Evolutionary conservation across 2,329 filamentous ascomycete species (phyloP).

Genomic region (Ramularia endophylla): DNA sequence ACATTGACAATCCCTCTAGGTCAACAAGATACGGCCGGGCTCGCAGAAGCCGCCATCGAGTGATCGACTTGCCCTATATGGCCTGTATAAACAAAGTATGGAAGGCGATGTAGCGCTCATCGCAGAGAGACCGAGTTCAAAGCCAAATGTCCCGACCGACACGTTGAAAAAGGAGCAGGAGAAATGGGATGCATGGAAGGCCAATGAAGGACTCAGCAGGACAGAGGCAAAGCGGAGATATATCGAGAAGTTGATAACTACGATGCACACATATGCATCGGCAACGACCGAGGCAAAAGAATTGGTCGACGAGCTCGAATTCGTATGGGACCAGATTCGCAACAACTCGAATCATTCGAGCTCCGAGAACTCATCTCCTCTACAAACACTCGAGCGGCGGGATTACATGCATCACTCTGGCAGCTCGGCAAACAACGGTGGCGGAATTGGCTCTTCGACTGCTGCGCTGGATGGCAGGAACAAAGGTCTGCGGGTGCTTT

Average conservation of each 20-base stretch:
- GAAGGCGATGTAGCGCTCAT: slow-evolving; percentile 94
- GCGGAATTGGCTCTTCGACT: slow-evolving; percentile 20
- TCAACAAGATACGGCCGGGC: slow-evolving; percentile 95
- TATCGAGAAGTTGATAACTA: slow-evolving; percentile 88
- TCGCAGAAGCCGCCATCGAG: slow-evolving; percentile 78
- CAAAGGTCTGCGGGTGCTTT: slow-evolving; percentile 53
- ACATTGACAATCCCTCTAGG: too few relatives aligned
- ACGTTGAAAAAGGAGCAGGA: slow-evolving; percentile 33
- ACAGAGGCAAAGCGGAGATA: slow-evolving; percentile 94
- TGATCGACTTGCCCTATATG: slow-evolving; percentile 89
- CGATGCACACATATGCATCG: slow-evolving; percentile 92
- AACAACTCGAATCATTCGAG: slow-evolving; percentile 47
- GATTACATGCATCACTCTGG: slow-evolving; percentile 25
- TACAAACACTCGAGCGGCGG: slow-evolving; percentile 29
- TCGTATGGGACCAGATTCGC: slow-evolving; percentile 98
- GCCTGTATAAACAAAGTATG: slow-evolving; percentile 98
- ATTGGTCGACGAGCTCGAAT: slow-evolving; percentile 90
- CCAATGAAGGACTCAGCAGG: slow-evolving; percentile 72
- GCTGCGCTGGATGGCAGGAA: slow-evolving; percentile 23
- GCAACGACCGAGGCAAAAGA: slow-evolving; percentile 78
- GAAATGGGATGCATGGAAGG: slow-evolving; percentile 82
- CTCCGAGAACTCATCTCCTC: slow-evolving; percentile 26
- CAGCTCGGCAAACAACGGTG: slow-evolving; percentile 21
- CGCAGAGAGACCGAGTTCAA: slow-evolving; percentile 67
- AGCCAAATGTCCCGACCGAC: slow-evolving; percentile 15